Evolutionary conservation across 2,329 filamentous ascomycete species (phyloP).

Genomic region (Botrytis galanthina): DNA sequence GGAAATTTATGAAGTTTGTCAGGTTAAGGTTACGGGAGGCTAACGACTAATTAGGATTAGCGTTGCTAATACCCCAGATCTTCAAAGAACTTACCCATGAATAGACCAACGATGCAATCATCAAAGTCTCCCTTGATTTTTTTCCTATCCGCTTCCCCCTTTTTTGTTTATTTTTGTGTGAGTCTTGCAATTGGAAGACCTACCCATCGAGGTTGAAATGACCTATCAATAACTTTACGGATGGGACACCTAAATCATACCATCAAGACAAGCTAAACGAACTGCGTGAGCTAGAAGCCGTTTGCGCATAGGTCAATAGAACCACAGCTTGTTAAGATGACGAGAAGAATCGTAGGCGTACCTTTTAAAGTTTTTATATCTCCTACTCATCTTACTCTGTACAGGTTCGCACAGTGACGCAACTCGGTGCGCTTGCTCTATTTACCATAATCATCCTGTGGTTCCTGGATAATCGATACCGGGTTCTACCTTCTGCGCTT

Average conservation of each 20-base stretch:
- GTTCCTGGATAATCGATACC: conserved; percentile 66
- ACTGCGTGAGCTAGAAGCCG: conserved; percentile 21
- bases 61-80: conserved; percentile 17
- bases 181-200: conserved; percentile 2
- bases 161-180: background rate
- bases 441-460: conserved; percentile 58
- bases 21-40: background rate
- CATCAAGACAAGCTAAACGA: conserved; percentile 17
- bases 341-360: conserved; percentile 38
- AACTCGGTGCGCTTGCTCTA: conserved; percentile 38
- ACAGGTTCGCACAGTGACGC: conserved; percentile 46
- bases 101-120: conserved; percentile 1
- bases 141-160: background rate
- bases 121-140: background rate
- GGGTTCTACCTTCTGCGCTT: conserved; percentile 65
- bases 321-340: conserved; percentile 31
- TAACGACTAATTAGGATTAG: background rate
- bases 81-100: conserved; percentile 11
- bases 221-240: conserved; percentile 2
- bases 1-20: background rate
- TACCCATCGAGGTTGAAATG: conserved; percentile 10
- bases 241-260: conserved; percentile 22
- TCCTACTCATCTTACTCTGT: conserved; percentile 18
- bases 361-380: background rate
- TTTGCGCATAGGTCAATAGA: conserved; percentile 19